Evolutionary conservation across 2,329 filamentous ascomycete species (phyloP).

Genomic region (Cryphonectria nitschkei): DNA sequence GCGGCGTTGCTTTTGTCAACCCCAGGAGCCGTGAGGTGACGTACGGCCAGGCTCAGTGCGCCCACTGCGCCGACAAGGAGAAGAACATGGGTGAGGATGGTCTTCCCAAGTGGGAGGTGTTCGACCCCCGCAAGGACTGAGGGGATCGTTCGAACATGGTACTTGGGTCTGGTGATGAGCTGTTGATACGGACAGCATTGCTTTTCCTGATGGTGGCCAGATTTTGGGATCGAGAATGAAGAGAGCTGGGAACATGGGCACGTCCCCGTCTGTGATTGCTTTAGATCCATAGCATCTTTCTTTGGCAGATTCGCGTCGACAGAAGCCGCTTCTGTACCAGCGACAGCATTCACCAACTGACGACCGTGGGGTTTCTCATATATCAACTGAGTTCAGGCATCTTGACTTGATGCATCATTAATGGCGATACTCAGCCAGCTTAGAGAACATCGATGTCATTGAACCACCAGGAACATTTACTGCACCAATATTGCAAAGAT

Average conservation of each 20-base stretch:
- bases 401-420: too few species aligned
- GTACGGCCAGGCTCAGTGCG: conserved; percentile 13
- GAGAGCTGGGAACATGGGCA: too few species aligned
- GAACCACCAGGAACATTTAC: too few species aligned
- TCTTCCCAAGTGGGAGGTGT: conserved; percentile 13
- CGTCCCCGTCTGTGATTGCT: background rate
- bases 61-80: conserved; percentile 13
- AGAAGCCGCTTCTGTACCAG: background rate
- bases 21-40: background rate
- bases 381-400: too few species aligned
- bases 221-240: background rate
- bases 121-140: conserved; percentile 9
- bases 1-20: conserved; percentile 12
- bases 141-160: too few species aligned
- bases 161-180: background rate
- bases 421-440: too few species aligned
- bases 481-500: too few species aligned
- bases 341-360: background rate
- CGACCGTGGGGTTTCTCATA: too few species aligned
- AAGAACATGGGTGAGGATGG: background rate
- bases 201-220: too few species aligned
- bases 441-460: too few species aligned
- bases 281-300: background rate
- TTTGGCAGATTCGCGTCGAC: background rate
- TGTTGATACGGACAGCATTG: background rate